phyloP scores from a whole-genome alignment of 2,329 filamentous ascomycete species.

The Fusarium sp. region DNA sequence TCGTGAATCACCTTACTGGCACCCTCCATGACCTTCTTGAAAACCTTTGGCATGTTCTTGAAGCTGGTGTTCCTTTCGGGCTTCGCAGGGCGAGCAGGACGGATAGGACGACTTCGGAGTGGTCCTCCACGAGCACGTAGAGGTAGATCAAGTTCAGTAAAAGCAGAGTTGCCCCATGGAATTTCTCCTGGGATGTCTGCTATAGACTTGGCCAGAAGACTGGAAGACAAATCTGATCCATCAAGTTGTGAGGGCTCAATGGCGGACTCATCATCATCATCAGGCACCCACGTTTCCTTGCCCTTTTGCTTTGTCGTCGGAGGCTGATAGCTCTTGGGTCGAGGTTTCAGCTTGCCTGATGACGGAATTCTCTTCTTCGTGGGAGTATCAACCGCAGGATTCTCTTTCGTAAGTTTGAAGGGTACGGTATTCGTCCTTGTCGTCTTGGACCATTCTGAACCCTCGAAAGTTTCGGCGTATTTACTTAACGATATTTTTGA shows the following conservation, averaged over 20 bases:
- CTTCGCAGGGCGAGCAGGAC: slow-evolving; percentile 52
- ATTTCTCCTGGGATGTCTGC: slow-evolving; percentile 69
- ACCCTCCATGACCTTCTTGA: slow-evolving; percentile 73
- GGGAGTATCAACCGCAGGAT: slow-evolving; percentile 55
- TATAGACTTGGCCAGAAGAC: slow-evolving; percentile 62
- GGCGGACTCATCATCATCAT: slow-evolving; percentile 48
- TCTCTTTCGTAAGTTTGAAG: slow-evolving; percentile 53
- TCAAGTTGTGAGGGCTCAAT: slow-evolving; percentile 44
- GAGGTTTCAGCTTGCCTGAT: slow-evolving; percentile 44
- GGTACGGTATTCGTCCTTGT: not conserved
- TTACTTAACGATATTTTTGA: slow-evolving; percentile 28
- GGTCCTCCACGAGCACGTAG: slow-evolving; percentile 57
- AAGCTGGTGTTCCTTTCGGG: slow-evolving; percentile 68
- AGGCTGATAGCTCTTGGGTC: slow-evolving; percentile 44
- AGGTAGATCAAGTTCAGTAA: slow-evolving; percentile 71
- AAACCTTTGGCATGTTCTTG: slow-evolving; percentile 70
- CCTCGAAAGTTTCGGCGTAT: slow-evolving; percentile 31
- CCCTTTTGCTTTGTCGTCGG: slow-evolving; percentile 42
- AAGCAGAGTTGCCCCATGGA: slow-evolving; percentile 74
- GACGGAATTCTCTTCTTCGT: slow-evolving; percentile 51
- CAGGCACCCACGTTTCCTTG: slow-evolving; percentile 47
- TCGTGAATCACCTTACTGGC: slow-evolving; percentile 75
- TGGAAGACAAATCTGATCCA: slow-evolving; percentile 52
- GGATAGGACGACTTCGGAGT: slow-evolving; percentile 56
- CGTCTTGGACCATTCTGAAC: slow-evolving; percentile 34